Base-by-base conservation (phyloP, 2,329 filamentous ascomycete species). In the Calonectria hongkongensis region DNA sequence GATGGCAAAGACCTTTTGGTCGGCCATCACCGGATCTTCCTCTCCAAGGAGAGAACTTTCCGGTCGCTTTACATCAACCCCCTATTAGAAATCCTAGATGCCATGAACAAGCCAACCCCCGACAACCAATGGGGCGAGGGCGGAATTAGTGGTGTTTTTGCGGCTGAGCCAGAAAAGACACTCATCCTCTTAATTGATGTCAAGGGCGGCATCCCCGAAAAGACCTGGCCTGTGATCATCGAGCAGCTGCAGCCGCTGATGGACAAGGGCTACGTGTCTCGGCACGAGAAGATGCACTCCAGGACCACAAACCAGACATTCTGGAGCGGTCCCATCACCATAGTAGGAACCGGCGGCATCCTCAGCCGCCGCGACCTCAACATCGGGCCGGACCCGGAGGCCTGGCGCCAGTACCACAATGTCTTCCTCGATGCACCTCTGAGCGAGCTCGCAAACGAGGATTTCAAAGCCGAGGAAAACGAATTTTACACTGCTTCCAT, bases 401-500 rank as follows among this genome's bases (percentile, higher is more conserved):
- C 51, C 45, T 79, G 74, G 71, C 62, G 56, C 10, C 69, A 70
- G 10, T 66, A 79, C 8, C 86, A 91, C 45, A 91, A 94, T 80
- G 86, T 89, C 66, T 93, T 93, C 81, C 92, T 91, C 79, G 93
- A 94, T 74, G 92, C 92, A 0, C 91, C 92, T 0, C 84, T 94
- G 0, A 83, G 87, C 70, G 79, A 83, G 79, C 77, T 87, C 0
- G 71, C 41, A 0, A 48, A 18, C 0, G 71, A 71, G 0, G 77
- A 74, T 1, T 74, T 73, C 16, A 73, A 69, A 1, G 70, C 75
- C 0, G 50, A 69, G 33, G 75, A 79, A 43, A 79, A 79, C 21
- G 94, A 93, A 79, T 93, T 91, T 5, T 92, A 91, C 83, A 94
- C 93, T 79, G 92, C 92, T 25, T 92, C 89, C 16, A 87, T 88